Evolutionary conservation across 176 grass and related monocot species (phyloP).

Genomic region (Carex scoparia): DNA sequence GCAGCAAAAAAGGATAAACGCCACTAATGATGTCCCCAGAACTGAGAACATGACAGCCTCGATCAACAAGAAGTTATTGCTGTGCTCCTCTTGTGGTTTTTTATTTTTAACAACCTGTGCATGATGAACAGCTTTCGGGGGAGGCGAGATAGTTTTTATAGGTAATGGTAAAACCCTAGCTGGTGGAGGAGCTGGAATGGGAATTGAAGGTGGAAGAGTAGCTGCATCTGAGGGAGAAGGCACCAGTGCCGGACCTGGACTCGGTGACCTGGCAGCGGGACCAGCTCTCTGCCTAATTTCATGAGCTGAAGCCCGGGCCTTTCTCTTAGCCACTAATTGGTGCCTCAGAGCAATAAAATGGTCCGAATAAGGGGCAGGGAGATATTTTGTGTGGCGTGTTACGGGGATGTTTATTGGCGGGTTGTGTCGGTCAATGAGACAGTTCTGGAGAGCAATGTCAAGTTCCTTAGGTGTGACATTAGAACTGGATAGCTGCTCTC

Average conservation of each 20-base stretch:
- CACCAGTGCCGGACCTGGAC: background rate
- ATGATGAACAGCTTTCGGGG: background rate
- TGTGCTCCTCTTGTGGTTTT: conserved; percentile 4
- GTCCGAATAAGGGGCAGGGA: background rate
- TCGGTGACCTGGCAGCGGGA: background rate
- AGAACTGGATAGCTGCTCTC: background rate
- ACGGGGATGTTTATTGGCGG: conserved; percentile 2
- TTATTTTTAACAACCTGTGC: background rate
- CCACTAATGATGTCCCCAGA: conserved; percentile 32
- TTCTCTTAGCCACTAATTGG: background rate
- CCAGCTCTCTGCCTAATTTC: background rate
- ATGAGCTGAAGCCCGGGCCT: background rate
- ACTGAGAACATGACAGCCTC: conserved; percentile 34
- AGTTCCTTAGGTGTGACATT: conserved; percentile 34
- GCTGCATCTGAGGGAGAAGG: background rate
- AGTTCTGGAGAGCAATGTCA: conserved; percentile 30
- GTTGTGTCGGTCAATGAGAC: conserved; percentile 47
- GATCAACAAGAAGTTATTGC: conserved; percentile 4
- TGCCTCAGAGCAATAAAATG: background rate
- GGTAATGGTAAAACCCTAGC: background rate
- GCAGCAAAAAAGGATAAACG: conserved; percentile 33
- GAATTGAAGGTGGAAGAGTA: background rate
- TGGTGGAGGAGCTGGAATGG: background rate
- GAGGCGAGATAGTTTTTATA: background rate
- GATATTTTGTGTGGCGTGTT: background rate